These are phyloP conservation scores for Geranium incanum DNA, from an alignment of 441 rosid genomes.

Conservation along the genomic window DNA sequence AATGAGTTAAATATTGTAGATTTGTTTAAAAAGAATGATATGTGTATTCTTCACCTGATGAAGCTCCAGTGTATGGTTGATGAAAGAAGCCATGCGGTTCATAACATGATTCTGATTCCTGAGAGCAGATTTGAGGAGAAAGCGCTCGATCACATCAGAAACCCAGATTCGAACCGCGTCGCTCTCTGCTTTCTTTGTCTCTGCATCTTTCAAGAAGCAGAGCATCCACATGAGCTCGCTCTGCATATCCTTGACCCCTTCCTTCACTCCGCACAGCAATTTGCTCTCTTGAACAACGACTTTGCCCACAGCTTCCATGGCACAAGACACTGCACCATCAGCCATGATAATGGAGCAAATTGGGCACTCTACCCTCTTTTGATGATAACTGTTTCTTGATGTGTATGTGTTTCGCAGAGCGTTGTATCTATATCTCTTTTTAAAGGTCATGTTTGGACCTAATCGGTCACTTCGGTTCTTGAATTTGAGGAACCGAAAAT, in stretches of 20 bases:
- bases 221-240: constrained; percentile 25
- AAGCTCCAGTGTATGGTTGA: no score
- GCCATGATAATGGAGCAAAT: background rate
- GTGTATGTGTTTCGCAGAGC: no score
- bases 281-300: background rate
- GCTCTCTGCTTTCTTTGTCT: constrained; percentile 23
- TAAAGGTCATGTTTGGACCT: no score
- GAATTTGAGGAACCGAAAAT: no score
- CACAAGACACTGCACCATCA: background rate
- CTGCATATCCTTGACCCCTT: constrained; percentile 13
- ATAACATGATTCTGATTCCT: background rate
- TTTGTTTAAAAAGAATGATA: no score
- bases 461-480: no score
- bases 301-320: background rate
- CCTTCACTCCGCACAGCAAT: constrained; percentile 11
- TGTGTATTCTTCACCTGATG: no score
- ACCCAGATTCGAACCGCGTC: constrained; percentile 21
- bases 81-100: no score
- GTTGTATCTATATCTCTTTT: no score
- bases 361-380: no score
- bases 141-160: constrained; percentile 24
- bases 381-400: no score
- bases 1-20: no score
- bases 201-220: constrained; percentile 32
- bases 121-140: constrained; percentile 15